Evolutionary conservation across 148 eudicot genomes (phyloP).

Genomic region (Rhododendron molle): DNA sequence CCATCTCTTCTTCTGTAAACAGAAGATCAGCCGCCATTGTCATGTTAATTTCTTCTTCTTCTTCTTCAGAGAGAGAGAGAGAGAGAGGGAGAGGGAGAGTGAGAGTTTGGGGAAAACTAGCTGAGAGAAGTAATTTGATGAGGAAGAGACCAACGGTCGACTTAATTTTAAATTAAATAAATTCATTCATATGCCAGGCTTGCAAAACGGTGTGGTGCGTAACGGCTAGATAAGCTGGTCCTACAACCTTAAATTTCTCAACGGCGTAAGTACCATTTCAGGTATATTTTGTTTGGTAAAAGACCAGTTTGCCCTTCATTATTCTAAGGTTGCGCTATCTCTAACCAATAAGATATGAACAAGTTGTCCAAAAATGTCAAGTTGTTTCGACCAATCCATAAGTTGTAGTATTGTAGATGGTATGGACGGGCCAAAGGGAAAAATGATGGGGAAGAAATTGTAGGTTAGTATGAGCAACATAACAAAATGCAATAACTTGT

Average conservation of each 20-base stretch:
- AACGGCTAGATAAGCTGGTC: conserved; percentile 57
- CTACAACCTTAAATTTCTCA: conserved; percentile 3
- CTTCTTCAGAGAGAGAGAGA: neutral
- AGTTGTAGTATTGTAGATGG: no score
- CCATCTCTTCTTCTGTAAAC: conserved; percentile 63
- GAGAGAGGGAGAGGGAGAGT: neutral
- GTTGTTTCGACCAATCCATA: no score
- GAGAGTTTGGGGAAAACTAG: neutral
- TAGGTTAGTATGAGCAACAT: no score
- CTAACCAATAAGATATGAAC: no score
- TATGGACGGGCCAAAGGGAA: no score
- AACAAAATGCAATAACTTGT: no score
- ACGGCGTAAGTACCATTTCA: neutral
- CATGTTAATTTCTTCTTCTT: neutral
- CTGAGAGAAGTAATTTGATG: conserved; percentile 16
- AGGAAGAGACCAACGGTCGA: conserved; percentile 47
- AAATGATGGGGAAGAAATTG: no score
- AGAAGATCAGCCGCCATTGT: conserved; percentile 51
- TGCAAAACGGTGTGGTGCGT: conserved; percentile 21
- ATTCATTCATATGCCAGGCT: neutral
- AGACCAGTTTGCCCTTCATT: neutral
- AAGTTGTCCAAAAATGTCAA: no score
- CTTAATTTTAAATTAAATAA: conserved; percentile 21
- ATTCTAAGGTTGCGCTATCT: no score
- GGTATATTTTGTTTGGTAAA: neutral